Evolutionary conservation across 306 rosid genomes (phyloP).

Genomic region (Vigna reflexopilosa): DNA sequence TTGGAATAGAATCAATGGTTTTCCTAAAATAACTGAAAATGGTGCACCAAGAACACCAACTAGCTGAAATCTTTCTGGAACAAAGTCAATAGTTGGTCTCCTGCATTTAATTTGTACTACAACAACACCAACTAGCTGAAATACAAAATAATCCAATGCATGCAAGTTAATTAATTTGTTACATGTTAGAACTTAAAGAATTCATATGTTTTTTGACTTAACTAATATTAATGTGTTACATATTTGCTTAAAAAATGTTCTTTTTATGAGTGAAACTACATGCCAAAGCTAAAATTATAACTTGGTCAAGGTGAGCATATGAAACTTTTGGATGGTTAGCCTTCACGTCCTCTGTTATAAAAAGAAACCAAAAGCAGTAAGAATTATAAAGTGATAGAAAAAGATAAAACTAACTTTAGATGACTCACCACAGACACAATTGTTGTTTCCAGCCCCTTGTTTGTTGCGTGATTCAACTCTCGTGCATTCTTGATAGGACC

Average conservation of each 20-base stretch:
- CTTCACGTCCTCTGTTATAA: slow-evolving; percentile 70
- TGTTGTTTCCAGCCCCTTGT: slow-evolving; percentile 68
- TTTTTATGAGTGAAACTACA: not conserved
- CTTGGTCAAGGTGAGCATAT: slow-evolving; percentile 88
- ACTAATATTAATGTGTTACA: too few relatives aligned
- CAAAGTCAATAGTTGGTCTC: slow-evolving; percentile 70
- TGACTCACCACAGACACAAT: slow-evolving; percentile 67
- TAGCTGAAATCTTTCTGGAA: slow-evolving; percentile 63
- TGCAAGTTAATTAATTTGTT: slow-evolving; percentile 22
- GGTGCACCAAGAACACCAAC: too few relatives aligned
- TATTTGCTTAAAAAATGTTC: too few relatives aligned
- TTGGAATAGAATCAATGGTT: too few relatives aligned
- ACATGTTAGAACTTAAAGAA: too few relatives aligned
- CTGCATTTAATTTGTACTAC: slow-evolving; percentile 82
- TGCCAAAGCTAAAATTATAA: slow-evolving; percentile 34
- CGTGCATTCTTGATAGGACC: slow-evolving; percentile 70
- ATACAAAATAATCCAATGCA: not conserved
- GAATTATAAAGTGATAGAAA: not conserved
- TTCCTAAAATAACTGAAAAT: too few relatives aligned
- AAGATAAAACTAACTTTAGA: not conserved
- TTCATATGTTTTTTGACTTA: too few relatives aligned
- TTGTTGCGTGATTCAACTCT: slow-evolving; percentile 67
- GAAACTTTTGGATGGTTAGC: slow-evolving; percentile 65
- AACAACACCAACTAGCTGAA: slow-evolving; percentile 92
- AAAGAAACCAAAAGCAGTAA: slow-evolving; percentile 37